Evolutionary conservation across 148 eudicot species (phyloP).

Genomic region (Pouteria glomerata): DNA sequence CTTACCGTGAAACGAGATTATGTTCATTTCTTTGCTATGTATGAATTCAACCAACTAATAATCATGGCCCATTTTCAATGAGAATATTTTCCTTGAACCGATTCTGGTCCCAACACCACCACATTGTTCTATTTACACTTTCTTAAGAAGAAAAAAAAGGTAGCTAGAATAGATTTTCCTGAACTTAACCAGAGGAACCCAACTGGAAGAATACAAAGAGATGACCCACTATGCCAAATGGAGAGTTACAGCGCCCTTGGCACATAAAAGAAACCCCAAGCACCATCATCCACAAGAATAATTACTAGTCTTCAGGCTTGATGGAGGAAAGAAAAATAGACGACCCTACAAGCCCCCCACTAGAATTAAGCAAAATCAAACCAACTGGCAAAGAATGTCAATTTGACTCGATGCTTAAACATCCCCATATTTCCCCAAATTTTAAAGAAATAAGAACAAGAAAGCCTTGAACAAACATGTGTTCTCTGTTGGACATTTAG

Average conservation of each 20-base stretch:
- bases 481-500: background rate
- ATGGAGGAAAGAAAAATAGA: background rate
- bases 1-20: too few relatives aligned
- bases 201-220: too few relatives aligned
- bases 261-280: background rate
- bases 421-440: background rate
- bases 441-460: background rate
- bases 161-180: too few relatives aligned
- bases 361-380: slow-evolving; percentile 7
- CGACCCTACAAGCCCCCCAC: slow-evolving; percentile 2
- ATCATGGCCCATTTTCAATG: too few relatives aligned
- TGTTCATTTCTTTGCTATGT: too few relatives aligned
- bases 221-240: background rate
- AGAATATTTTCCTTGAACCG: too few relatives aligned
- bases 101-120: too few relatives aligned
- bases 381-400: background rate
- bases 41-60: too few relatives aligned
- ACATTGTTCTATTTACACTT: too few relatives aligned
- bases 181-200: too few relatives aligned
- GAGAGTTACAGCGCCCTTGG: background rate
- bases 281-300: background rate
- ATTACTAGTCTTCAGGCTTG: background rate
- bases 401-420: background rate
- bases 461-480: background rate
- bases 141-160: too few relatives aligned